Conservation (phyloP, 1,139 yeast genomes). For the Hansenula anomala region DNA sequence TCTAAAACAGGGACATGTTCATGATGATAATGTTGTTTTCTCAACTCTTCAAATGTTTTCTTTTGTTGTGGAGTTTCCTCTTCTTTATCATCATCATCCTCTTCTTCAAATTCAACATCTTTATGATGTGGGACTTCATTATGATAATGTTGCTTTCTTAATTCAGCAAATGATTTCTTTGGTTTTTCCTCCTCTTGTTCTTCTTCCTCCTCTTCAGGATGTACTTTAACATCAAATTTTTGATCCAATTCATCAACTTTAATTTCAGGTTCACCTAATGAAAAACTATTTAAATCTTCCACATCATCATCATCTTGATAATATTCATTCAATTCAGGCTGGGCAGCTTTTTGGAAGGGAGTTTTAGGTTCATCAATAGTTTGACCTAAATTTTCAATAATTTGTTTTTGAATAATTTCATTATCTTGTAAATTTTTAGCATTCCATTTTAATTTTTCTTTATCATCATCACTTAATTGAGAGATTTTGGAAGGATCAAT, state of each 20-base stretch:
- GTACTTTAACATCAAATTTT: conserved; percentile 16
- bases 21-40: conserved; percentile 18
- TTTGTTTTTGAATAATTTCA: conserved; percentile 37
- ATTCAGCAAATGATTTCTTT: conserved; percentile 66
- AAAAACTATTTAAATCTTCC: conserved; percentile 41
- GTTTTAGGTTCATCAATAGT: conserved; percentile 94
- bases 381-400: conserved; percentile 33
- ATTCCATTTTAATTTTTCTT: conserved; percentile 62
- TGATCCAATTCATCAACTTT: conserved; percentile 22
- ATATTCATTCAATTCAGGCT: conserved; percentile 81
- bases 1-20: conserved; percentile 11
- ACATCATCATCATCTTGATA: conserved; percentile 65
- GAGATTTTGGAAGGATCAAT: conserved; percentile 6
- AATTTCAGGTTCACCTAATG: conserved; percentile 51
- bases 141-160: conserved; percentile 62
- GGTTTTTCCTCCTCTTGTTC: conserved; percentile 39
- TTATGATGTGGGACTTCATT: neutral
- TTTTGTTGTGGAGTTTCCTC: conserved; percentile 7
- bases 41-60: conserved; percentile 20
- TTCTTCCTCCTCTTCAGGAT: conserved; percentile 9
- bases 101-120: conserved; percentile 4
- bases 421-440: conserved; percentile 59
- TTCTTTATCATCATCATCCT: conserved; percentile 12
- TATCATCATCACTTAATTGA: conserved; percentile 12
- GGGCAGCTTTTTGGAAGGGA: conserved; percentile 91